These are phyloP conservation scores for Myxozyma monticola DNA, from an alignment of 805 yeast genomes.

Conservation along the genomic window DNA sequence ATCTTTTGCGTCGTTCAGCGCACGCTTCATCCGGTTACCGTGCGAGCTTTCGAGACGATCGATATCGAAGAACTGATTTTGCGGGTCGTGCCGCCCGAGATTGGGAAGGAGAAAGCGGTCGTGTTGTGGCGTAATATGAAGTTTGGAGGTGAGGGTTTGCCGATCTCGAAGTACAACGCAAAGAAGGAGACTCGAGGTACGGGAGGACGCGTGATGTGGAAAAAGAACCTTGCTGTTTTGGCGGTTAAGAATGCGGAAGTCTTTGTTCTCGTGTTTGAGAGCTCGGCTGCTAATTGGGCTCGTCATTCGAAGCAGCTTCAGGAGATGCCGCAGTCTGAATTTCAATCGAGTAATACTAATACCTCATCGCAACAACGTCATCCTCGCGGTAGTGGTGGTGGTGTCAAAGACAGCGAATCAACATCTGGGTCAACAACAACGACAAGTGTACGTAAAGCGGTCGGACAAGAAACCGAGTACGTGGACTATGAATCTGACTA, in stretches of 20 bases:
- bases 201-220: slow-evolving; percentile 29
- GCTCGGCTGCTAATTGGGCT: slow-evolving; percentile 2
- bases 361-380: too few species aligned
- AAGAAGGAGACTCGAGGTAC: slow-evolving; percentile 28
- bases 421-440: too few species aligned
- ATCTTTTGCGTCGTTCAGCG: slow-evolving; percentile 28
- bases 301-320: not conserved
- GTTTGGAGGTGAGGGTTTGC: slow-evolving; percentile 27
- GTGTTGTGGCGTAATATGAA: slow-evolving; percentile 31
- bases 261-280: slow-evolving; percentile 27
- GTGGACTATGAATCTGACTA: too few species aligned
- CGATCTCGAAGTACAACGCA: slow-evolving; percentile 19
- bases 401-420: too few species aligned
- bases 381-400: too few species aligned
- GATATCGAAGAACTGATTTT: slow-evolving; percentile 27
- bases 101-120: slow-evolving; percentile 22
- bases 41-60: slow-evolving; percentile 30
- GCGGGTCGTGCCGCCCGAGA: slow-evolving; percentile 28
- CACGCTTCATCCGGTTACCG: slow-evolving; percentile 30
- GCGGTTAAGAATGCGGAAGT: slow-evolving; percentile 31
- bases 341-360: too few species aligned
- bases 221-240: slow-evolving; percentile 27
- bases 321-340: too few species aligned
- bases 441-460: too few species aligned
- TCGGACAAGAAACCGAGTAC: too few species aligned